These are phyloP conservation scores for Colletotrichum neosansevieriae DNA, from an alignment of 2,329 filamentous ascomycete genomes.

Conservation along the genomic window DNA sequence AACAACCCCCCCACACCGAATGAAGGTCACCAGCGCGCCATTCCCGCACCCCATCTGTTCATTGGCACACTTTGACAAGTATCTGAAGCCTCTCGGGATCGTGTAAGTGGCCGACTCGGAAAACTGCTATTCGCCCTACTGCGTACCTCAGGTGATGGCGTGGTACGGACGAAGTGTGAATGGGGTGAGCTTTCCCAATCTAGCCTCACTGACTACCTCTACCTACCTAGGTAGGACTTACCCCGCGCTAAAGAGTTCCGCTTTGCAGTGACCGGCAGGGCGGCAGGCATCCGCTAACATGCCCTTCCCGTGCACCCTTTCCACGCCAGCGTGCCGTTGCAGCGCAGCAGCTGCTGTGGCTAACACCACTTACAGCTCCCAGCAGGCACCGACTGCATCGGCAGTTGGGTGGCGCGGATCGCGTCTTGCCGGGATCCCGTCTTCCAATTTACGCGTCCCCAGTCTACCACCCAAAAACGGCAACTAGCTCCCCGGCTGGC, in stretches of 20 bases:
- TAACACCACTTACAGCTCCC: constrained; percentile 1
- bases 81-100: not conserved
- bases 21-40: constrained; percentile 13
- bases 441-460: constrained; percentile 16
- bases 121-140: not conserved
- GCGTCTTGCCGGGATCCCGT: constrained; percentile 12
- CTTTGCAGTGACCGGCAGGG: constrained; percentile 17
- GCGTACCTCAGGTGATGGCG: constrained; percentile 30
- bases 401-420: not conserved
- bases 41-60: not conserved
- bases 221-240: constrained; percentile 30
- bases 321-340: not conserved
- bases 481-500: not conserved
- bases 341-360: constrained; percentile 1
- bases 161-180: constrained; percentile 33
- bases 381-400: not conserved
- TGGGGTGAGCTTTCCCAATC: constrained; percentile 36
- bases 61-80: not conserved
- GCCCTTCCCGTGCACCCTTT: constrained; percentile 9
- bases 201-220: constrained; percentile 7
- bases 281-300: constrained; percentile 27
- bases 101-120: constrained; percentile 15
- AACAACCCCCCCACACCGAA: not conserved
- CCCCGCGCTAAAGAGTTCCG: constrained; percentile 36
- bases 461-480: constrained; percentile 1